Evolutionary conservation across 1,284 basidiomycete genomes (phyloP).

Genomic region (Malassezia nana): DNA sequence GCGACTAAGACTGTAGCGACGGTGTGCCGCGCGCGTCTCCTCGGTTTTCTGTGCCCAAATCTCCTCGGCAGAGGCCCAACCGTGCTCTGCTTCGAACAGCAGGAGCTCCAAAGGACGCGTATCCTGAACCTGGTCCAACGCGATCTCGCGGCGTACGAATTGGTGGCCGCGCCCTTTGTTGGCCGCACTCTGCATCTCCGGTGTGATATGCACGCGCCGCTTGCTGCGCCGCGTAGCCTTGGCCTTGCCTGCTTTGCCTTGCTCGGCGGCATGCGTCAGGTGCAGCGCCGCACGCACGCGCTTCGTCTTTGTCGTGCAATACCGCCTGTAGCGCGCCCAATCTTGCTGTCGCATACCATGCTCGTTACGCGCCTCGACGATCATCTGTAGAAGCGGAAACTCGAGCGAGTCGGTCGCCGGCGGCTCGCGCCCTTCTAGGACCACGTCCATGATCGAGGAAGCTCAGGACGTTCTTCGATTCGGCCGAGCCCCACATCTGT

Average conservation of each 20-base stretch:
- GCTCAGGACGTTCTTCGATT: constrained; percentile 1
- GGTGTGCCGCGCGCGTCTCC: constrained; percentile 54
- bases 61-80: constrained; percentile 82
- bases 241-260: constrained; percentile 12
- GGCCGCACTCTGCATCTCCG: constrained; percentile 31
- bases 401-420: constrained; percentile 20
- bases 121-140: constrained; percentile 26
- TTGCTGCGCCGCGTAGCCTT: constrained; percentile 18
- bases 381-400: constrained; percentile 62
- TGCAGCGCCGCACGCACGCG: constrained; percentile 71
- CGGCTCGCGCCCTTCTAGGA: not conserved
- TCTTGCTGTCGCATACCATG: constrained; percentile 86
- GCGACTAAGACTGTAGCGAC: constrained; percentile 66
- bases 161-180: constrained; percentile 66
- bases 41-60: constrained; percentile 56
- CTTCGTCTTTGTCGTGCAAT: constrained; percentile 80
- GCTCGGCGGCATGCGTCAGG: constrained; percentile 57
- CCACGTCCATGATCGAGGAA: constrained; percentile 12
- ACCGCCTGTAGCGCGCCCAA: constrained; percentile 71
- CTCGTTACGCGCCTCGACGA: constrained; percentile 77
- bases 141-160: constrained; percentile 54
- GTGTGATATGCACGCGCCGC: constrained; percentile 17
- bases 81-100: constrained; percentile 77
- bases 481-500: constrained; percentile 7
- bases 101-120: constrained; percentile 59